phyloP scores from a whole-genome alignment of 225 moss, liverwort and hornwort species.

The Ulota crispa region DNA sequence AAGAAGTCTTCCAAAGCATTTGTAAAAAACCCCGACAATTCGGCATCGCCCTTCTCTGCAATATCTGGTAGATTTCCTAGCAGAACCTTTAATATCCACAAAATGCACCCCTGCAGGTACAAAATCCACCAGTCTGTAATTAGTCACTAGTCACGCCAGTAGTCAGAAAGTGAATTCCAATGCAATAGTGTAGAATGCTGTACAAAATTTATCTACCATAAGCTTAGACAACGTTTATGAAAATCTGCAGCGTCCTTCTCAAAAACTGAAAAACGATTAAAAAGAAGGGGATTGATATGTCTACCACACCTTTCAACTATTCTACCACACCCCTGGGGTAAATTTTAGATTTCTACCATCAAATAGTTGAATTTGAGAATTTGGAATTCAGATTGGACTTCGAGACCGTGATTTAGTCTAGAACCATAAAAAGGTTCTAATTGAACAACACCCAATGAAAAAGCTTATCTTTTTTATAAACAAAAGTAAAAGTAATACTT shows the following conservation, averaged over 20 bases:
- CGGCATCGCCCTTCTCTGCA: constrained; percentile 50
- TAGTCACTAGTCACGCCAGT: neutral
- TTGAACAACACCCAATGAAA: no score
- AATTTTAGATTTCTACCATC: no score
- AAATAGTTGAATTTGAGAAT: no score
- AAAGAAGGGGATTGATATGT: neutral
- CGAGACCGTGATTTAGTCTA: no score
- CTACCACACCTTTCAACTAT: no score
- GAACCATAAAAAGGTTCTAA: no score
- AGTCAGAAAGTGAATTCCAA: neutral
- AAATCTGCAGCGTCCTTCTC: neutral
- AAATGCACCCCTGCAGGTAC: constrained; percentile 47
- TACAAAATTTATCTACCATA: no score
- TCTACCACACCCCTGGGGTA: no score
- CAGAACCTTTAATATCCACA: constrained; percentile 82
- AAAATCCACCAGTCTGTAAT: neutral
- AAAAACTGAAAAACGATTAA: neutral
- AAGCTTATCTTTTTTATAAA: no score
- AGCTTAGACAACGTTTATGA: neutral
- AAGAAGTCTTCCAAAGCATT: constrained; percentile 63
- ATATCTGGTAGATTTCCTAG: constrained; percentile 48
- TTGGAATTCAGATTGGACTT: no score
- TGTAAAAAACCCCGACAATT: constrained; percentile 55
- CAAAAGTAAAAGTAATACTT: no score
- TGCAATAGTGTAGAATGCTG: neutral